A percentile compares a stretch with the other conserved stretches of the same genome.
phyloP scores from a whole-genome alignment of 2,329 filamentous ascomycete genomes.

The Aulographum hederae region DNA sequence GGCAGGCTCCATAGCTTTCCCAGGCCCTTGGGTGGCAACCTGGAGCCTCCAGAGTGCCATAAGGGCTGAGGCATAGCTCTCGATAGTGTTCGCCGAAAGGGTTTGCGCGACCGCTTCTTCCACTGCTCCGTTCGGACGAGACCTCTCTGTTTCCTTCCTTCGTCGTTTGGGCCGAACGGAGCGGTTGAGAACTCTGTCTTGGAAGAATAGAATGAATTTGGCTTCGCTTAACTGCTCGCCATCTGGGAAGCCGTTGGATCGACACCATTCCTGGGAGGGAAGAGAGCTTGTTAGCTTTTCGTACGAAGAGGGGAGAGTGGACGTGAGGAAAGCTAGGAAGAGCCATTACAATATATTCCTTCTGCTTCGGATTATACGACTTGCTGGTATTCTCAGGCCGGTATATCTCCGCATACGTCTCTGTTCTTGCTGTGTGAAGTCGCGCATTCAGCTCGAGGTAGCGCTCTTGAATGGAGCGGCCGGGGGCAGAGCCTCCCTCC shows the following conservation, averaged over 20 bases:
- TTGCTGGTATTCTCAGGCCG: conserved; percentile 14
- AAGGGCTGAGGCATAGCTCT: not conserved
- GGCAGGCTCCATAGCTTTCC: not conserved
- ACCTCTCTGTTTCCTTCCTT: not conserved
- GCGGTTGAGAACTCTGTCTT: not conserved
- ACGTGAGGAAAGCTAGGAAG: too few relatives aligned
- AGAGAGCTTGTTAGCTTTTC: not conserved
- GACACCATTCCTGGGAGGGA: conserved; percentile 7
- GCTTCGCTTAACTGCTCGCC: too few relatives aligned
- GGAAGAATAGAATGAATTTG: not conserved
- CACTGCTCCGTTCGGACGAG: not conserved
- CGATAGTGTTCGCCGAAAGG: not conserved
- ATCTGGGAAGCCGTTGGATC: not conserved
- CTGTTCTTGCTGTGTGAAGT: conserved; percentile 4
- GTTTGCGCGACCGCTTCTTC: not conserved
- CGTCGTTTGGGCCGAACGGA: not conserved
- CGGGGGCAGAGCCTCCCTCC: too few relatives aligned
- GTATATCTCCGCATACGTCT: conserved; percentile 7
- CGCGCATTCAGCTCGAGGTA: not conserved
- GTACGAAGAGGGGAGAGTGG: not conserved
- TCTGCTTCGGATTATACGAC: not conserved
- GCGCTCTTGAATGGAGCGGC: too few relatives aligned
- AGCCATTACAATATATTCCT: not conserved
- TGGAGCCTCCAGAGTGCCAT: not conserved
- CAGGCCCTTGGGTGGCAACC: not conserved